A percentile compares a stretch with the other conserved stretches of the same genome.
Conservation (phyloP, 2,329 filamentous ascomycete genomes). For the Monosporascus sp. region DNA sequence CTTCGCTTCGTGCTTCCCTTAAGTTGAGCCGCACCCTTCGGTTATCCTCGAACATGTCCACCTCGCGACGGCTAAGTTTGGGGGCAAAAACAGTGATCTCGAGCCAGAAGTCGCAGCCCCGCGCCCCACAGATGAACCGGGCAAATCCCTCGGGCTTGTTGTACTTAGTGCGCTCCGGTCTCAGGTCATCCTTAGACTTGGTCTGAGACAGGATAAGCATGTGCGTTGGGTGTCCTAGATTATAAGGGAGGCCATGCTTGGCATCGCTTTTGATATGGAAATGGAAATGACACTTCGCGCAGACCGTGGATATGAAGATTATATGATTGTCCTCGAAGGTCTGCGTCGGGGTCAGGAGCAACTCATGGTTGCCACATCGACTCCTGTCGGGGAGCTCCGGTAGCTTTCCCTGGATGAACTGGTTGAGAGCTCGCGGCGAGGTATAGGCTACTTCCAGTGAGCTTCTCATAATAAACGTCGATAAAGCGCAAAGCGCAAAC, state of each 20-base stretch:
- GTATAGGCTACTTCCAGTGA: slow-evolving; percentile 18
- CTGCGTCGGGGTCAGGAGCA: slow-evolving; percentile 18
- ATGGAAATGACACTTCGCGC: slow-evolving; percentile 22
- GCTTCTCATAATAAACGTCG: background rate
- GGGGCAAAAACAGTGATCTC: slow-evolving; percentile 41
- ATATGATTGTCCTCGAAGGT: slow-evolving; percentile 6
- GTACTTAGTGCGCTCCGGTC: slow-evolving; percentile 2
- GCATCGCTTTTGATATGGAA: slow-evolving; percentile 22
- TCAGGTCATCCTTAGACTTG: slow-evolving; percentile 6
- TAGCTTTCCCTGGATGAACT: slow-evolving; percentile 18
- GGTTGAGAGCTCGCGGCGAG: slow-evolving; percentile 22
- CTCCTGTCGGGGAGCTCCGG: slow-evolving; percentile 11
- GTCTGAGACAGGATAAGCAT: slow-evolving; percentile 20
- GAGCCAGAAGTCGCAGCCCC: slow-evolving; percentile 33
- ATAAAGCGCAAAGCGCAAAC: background rate
- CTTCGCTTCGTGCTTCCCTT: slow-evolving; percentile 32
- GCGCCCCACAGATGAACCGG: slow-evolving; percentile 19
- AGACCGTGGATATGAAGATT: slow-evolving; percentile 21
- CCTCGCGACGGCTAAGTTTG: slow-evolving; percentile 38
- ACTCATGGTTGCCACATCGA: slow-evolving; percentile 20
- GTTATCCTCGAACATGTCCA: slow-evolving; percentile 40
- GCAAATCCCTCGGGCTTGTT: slow-evolving; percentile 12
- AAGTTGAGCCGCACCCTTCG: slow-evolving; percentile 38
- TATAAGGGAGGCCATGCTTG: slow-evolving; percentile 2
- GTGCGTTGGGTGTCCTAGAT: slow-evolving; percentile 18